Evolutionary conservation across 2,329 filamentous ascomycete genomes (phyloP).

Genomic region (Bipolaris cookei): DNA sequence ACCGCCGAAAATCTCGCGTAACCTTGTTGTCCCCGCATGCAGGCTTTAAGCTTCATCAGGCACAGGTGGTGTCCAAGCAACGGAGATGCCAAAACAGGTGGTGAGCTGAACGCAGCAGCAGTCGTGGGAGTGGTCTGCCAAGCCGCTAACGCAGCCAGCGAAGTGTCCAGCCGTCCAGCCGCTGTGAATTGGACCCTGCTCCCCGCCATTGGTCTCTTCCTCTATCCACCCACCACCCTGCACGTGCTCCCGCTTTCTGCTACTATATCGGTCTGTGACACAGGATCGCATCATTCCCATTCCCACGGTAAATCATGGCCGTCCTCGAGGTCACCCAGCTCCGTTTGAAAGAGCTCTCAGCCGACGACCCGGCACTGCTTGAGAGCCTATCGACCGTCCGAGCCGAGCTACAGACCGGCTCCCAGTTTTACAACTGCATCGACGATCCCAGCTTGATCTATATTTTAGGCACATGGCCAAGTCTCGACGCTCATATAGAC

Average conservation of each 20-base stretch:
- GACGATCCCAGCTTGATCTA: constrained; percentile 37
- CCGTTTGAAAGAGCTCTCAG: constrained; percentile 29
- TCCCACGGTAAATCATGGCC: constrained; percentile 29
- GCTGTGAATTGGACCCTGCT: background rate
- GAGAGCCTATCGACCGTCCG: constrained; percentile 39
- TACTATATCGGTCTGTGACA: constrained; percentile 37
- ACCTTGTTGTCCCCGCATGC: constrained; percentile 9
- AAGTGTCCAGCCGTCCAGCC: background rate
- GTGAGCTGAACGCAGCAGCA: background rate
- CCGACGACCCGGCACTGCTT: constrained; percentile 31
- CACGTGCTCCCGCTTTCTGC: constrained; percentile 13
- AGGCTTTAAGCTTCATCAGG: constrained; percentile 3
- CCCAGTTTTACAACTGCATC: constrained; percentile 40
- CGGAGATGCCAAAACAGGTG: background rate
- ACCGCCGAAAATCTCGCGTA: constrained; percentile 6
- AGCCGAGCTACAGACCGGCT: constrained; percentile 34
- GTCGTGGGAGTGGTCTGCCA: background rate
- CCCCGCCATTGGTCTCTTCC: background rate
- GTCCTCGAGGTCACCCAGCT: constrained; percentile 41
- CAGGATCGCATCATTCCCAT: constrained; percentile 25
- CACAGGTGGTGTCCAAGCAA: constrained; percentile 7
- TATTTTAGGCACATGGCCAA: constrained; percentile 43
- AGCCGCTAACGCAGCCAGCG: constrained; percentile 1
- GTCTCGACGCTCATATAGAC: constrained; percentile 34
- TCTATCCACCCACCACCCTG: background rate